Conservation (phyloP, 2,329 filamentous ascomycete species). For the Arthrocladium fulminans region DNA sequence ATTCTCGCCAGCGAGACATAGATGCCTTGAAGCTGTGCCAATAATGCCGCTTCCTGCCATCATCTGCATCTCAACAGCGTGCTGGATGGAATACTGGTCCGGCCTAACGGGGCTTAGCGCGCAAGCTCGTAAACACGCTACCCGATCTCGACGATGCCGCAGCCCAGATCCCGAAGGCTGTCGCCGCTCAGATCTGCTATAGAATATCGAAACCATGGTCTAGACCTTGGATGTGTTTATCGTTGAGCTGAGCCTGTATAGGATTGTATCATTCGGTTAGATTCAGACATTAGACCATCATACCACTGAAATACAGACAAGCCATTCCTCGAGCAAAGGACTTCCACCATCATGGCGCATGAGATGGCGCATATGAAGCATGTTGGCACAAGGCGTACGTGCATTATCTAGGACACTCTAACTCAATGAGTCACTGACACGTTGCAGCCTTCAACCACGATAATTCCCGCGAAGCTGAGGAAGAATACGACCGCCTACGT, state of each 20-base stretch:
- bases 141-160: neutral
- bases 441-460: slow-evolving; percentile 64
- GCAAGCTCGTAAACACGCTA: neutral
- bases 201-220: neutral
- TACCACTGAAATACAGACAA: neutral
- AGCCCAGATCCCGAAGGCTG: no score
- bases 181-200: neutral
- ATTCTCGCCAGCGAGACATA: no score
- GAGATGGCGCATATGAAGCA: slow-evolving; percentile 35
- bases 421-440: slow-evolving; percentile 9
- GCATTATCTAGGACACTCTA: no score
- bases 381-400: slow-evolving; percentile 21
- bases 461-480: slow-evolving; percentile 59
- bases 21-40: no score
- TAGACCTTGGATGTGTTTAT: neutral
- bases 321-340: neutral
- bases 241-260: neutral
- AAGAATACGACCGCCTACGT: slow-evolving; percentile 85
- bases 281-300: neutral
- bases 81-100: neutral
- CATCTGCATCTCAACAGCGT: no score
- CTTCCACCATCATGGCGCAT: slow-evolving; percentile 30
- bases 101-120: neutral
- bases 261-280: neutral
- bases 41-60: no score